These are phyloP conservation scores for Pseudogymnoascus sp. DNA, from an alignment of 2,329 filamentous ascomycete species.

Conservation along the genomic window DNA sequence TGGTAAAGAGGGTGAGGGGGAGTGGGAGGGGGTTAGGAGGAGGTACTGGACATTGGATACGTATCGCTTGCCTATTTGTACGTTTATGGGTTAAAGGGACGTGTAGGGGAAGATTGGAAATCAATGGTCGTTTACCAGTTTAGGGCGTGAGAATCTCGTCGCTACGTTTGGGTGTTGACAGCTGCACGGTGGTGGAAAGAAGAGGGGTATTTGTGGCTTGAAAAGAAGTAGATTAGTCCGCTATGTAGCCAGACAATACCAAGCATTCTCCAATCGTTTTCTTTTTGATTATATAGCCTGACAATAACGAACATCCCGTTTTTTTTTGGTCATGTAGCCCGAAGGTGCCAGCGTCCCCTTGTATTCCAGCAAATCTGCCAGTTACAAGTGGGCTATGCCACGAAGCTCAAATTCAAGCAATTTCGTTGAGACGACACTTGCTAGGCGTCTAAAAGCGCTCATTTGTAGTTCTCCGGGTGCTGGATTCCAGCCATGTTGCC, in stretches of 20 bases:
- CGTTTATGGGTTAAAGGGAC: slow-evolving; percentile 43
- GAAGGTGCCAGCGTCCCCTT: not conserved
- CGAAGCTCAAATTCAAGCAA: slow-evolving; percentile 1
- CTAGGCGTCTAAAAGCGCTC: slow-evolving; percentile 13
- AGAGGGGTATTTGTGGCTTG: not conserved
- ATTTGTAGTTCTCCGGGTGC: slow-evolving; percentile 54
- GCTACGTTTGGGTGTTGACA: not conserved
- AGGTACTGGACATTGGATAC: slow-evolving; percentile 83
- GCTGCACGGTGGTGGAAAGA: not conserved
- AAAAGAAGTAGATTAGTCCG: slow-evolving; percentile 1
- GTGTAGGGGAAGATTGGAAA: not conserved
- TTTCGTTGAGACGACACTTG: not conserved
- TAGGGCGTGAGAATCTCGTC: not conserved
- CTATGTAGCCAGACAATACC: not conserved
- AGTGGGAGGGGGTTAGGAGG: slow-evolving; percentile 83
- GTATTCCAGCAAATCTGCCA: not conserved
- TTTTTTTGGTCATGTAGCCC: not conserved
- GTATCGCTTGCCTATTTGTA: slow-evolving; percentile 67
- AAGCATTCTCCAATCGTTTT: not conserved
- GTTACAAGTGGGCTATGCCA: not conserved
- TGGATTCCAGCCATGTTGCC: slow-evolving; percentile 57
- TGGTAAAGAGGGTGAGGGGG: slow-evolving; percentile 56
- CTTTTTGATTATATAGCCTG: not conserved
- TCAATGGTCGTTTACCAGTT: not conserved
- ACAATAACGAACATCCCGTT: not conserved